phyloP scores from a whole-genome alignment of 345 rosid genomes.

The Orychophragmus violaceus region DNA sequence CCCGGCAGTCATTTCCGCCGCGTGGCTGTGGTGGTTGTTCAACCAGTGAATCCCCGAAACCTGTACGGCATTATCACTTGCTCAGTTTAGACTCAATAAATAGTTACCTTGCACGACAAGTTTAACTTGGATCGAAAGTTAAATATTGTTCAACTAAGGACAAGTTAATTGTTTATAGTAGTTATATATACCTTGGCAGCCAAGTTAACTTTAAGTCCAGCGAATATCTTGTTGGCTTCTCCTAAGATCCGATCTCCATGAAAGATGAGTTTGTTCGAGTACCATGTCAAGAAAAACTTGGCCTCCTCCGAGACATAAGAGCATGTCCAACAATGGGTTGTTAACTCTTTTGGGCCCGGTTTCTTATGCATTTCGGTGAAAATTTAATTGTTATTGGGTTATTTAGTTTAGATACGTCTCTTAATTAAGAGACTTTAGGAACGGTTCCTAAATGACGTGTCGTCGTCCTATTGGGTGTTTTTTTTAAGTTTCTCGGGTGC shows the following conservation, averaged over 20 bases:
- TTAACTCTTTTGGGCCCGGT: no score
- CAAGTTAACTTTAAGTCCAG: slow-evolving; percentile 62
- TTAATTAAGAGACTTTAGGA: no score
- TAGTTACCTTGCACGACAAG: slow-evolving; percentile 4
- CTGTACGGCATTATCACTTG: slow-evolving; percentile 25
- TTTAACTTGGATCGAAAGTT: no score
- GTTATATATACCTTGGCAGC: slow-evolving; percentile 64
- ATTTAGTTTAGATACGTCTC: no score
- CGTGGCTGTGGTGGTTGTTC: slow-evolving; percentile 60
- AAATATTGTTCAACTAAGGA: no score
- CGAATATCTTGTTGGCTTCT: slow-evolving; percentile 63
- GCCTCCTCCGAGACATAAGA: slow-evolving; percentile 55
- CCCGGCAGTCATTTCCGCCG: slow-evolving; percentile 82
- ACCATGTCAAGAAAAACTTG: slow-evolving; percentile 70
- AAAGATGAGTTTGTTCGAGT: slow-evolving; percentile 53
- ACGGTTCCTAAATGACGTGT: no score
- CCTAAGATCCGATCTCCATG: slow-evolving; percentile 75
- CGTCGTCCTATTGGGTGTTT: no score
- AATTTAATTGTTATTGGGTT: no score
- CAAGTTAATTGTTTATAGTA: no score
- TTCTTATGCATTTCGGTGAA: no score
- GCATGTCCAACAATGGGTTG: no score
- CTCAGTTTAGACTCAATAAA: background rate
- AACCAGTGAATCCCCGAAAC: slow-evolving; percentile 87
- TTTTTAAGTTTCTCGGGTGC: no score